These are phyloP conservation scores for Protomyces lactucae-debilis DNA, from an alignment of 1,139 yeast species.

Conservation along the genomic window DNA sequence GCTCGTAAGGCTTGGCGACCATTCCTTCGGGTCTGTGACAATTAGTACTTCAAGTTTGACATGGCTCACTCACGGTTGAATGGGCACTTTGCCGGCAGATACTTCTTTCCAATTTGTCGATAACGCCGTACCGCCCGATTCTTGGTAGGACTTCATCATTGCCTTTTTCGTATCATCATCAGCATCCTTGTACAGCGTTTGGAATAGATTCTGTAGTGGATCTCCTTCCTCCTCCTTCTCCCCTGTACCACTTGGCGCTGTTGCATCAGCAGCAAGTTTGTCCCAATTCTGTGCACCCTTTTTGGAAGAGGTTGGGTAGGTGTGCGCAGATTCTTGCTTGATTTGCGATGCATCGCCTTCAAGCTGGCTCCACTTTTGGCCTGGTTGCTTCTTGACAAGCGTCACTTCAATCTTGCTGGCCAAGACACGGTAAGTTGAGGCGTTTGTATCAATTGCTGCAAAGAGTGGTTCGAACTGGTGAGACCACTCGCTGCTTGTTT, in stretches of 20 bases:
- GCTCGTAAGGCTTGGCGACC: background rate
- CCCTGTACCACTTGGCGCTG: conserved; percentile 40
- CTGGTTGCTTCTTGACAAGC: conserved; percentile 42
- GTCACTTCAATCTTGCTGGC: conserved; percentile 71
- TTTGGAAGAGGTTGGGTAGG: conserved; percentile 62
- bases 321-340: conserved; percentile 34
- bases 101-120: conserved; percentile 97
- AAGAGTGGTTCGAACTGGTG: conserved; percentile 52
- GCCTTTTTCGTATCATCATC: conserved; percentile 88
- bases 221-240: conserved; percentile 48
- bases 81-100: conserved; percentile 57
- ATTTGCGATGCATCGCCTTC: conserved; percentile 33
- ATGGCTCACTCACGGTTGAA: conserved; percentile 46
- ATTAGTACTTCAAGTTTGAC: background rate
- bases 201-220: conserved; percentile 54
- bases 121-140: conserved; percentile 87
- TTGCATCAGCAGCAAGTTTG: conserved; percentile 45
- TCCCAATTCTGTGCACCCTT: conserved; percentile 65
- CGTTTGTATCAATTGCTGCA: conserved; percentile 48
- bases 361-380: conserved; percentile 46
- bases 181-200: conserved; percentile 66
- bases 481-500: conserved; percentile 47
- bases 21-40: background rate
- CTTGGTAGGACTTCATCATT: conserved; percentile 94
- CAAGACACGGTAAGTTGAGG: conserved; percentile 52